Conservation (phyloP, 148 eudicot species). For the Beta vulgaris region DNA sequence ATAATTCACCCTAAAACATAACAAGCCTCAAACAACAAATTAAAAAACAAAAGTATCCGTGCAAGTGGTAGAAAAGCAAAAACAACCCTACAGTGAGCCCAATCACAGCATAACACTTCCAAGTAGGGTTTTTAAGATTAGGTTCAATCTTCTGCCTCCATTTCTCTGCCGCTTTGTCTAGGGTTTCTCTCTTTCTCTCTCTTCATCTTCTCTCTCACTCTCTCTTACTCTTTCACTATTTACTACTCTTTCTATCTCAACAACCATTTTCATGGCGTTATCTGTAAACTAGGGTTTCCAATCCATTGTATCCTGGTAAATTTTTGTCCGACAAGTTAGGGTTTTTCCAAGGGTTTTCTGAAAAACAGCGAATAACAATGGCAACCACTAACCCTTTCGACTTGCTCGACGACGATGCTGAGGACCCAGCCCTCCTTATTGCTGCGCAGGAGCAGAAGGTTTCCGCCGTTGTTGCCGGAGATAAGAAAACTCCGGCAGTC, state of each 20-base stretch:
- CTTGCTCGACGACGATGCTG: constrained; percentile 56
- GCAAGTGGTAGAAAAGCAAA: too few relatives aligned
- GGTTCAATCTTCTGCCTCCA: background rate
- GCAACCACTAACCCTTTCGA: constrained; percentile 55
- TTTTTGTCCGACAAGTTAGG: constrained; percentile 1
- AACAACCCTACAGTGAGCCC: constrained; percentile 15
- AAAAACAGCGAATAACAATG: constrained; percentile 28
- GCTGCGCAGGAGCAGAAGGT: constrained; percentile 43
- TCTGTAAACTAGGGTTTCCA: constrained; percentile 22
- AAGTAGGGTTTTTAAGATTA: constrained; percentile 41
- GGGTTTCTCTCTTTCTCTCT: constrained; percentile 32
- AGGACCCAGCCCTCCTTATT: constrained; percentile 43
- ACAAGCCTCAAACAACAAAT: background rate
- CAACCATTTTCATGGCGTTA: constrained; percentile 20
- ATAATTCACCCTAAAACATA: too few relatives aligned
- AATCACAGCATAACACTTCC: constrained; percentile 15
- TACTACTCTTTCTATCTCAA: background rate
- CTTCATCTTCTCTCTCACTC: background rate
- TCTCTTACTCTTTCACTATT: background rate
- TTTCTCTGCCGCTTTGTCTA: constrained; percentile 31
- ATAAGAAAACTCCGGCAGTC: constrained; percentile 20
- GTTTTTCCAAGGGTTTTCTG: background rate
- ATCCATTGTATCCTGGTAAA: background rate
- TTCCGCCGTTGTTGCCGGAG: constrained; percentile 18
- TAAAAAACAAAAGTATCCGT: too few relatives aligned